phyloP scores from a whole-genome alignment of 1,284 basidiomycete species.

The Pterula multifida region DNA sequence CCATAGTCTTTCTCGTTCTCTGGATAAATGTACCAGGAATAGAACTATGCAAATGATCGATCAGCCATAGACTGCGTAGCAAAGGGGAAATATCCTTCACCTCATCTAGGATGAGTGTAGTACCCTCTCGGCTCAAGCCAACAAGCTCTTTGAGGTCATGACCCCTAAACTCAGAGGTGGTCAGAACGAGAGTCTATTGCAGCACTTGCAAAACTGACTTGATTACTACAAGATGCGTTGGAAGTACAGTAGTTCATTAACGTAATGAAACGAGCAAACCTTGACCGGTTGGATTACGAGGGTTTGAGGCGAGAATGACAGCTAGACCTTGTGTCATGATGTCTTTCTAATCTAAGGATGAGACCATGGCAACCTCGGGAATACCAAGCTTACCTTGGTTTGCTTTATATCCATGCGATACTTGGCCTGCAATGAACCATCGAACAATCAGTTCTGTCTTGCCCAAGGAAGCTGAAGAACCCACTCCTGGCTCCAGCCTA shows the following conservation, averaged over 20 bases:
- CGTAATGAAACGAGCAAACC: slow-evolving; percentile 24
- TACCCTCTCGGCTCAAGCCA: slow-evolving; percentile 53
- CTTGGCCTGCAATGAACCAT: slow-evolving; percentile 24
- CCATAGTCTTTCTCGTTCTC: slow-evolving; percentile 67
- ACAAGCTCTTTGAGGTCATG: slow-evolving; percentile 77
- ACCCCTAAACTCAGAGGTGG: slow-evolving; percentile 35
- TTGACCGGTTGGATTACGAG: slow-evolving; percentile 87
- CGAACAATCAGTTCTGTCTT: not conserved
- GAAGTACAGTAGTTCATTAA: not conserved
- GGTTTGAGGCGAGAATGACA: slow-evolving; percentile 84
- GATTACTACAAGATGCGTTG: slow-evolving; percentile 26
- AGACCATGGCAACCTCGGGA: slow-evolving; percentile 5
- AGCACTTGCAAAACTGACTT: slow-evolving; percentile 20
- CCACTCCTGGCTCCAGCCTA: slow-evolving; percentile 50
- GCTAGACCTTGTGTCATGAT: slow-evolving; percentile 72
- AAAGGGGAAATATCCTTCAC: slow-evolving; percentile 22
- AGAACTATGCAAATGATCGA: slow-evolving; percentile 41
- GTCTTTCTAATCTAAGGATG: slow-evolving; percentile 40
- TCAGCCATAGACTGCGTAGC: not conserved
- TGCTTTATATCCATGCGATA: slow-evolving; percentile 71
- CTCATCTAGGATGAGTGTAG: slow-evolving; percentile 83
- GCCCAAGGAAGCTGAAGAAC: slow-evolving; percentile 3
- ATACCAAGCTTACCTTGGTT: slow-evolving; percentile 32
- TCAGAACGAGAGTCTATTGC: slow-evolving; percentile 4
- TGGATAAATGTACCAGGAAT: slow-evolving; percentile 87